phyloP scores from a whole-genome alignment of 2,329 filamentous ascomycete species.

The Venturia oleaginea region DNA sequence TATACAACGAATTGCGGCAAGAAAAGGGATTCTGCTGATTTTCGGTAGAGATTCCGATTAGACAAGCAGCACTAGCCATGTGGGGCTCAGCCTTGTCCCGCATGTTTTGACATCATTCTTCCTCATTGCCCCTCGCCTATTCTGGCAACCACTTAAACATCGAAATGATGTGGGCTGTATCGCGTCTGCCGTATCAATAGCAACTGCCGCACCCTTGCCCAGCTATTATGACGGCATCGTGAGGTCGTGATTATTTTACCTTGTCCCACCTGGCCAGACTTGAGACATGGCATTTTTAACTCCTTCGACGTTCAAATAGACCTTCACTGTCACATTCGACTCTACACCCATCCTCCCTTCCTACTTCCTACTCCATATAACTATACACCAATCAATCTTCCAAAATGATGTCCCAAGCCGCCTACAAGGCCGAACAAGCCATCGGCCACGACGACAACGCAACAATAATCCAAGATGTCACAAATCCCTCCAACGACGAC shows the following conservation, averaged over 20 bases:
- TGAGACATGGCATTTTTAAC: neutral
- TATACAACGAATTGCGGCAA: no score
- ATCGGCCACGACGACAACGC: slow-evolving; percentile 60
- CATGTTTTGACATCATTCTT: slow-evolving; percentile 3
- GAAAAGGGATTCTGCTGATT: neutral
- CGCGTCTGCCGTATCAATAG: neutral
- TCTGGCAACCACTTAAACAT: neutral
- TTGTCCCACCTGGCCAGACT: neutral
- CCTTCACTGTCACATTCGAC: neutral
- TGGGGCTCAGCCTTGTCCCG: neutral
- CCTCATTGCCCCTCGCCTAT: neutral
- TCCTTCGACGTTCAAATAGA: neutral
- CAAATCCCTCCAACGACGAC: slow-evolving; percentile 44
- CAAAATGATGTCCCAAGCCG: slow-evolving; percentile 58
- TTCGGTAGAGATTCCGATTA: neutral
- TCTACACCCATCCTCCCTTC: neutral
- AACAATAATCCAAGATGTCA: slow-evolving; percentile 58
- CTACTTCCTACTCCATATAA: neutral
- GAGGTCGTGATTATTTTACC: neutral
- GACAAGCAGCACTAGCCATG: neutral
- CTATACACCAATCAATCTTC: neutral
- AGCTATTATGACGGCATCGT: neutral
- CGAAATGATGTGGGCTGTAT: neutral
- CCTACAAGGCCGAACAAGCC: slow-evolving; percentile 55
- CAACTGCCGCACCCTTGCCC: neutral